Evolutionary conservation across 2,329 filamentous ascomycete species (phyloP).

Genomic region (Stachybotrys chartarum): DNA sequence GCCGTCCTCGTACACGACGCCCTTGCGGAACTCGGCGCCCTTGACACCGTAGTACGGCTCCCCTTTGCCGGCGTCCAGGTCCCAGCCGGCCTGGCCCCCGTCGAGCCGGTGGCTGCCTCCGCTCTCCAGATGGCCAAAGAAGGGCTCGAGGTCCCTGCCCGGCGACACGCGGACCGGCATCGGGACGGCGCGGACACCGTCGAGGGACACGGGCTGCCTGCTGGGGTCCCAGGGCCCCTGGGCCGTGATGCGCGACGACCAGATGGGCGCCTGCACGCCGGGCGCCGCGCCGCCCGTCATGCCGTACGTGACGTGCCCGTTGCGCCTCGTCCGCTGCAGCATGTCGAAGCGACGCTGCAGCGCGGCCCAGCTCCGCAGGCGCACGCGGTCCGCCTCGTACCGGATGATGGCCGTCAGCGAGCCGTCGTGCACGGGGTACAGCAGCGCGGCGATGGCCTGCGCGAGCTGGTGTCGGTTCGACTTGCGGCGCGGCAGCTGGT

Average conservation of each 20-base stretch:
- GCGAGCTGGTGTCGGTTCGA: slow-evolving; percentile 23
- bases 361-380: slow-evolving; percentile 25
- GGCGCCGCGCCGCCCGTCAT: slow-evolving; percentile 21
- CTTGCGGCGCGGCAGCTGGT: slow-evolving; percentile 26
- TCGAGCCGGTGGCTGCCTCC: slow-evolving; percentile 20
- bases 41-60: slow-evolving; percentile 27
- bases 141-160: slow-evolving; percentile 23
- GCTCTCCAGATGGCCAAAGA: slow-evolving; percentile 21
- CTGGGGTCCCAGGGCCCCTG: slow-evolving; percentile 26
- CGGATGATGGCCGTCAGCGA: slow-evolving; percentile 29
- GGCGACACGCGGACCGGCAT: slow-evolving; percentile 25
- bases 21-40: slow-evolving; percentile 27
- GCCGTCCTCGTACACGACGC: slow-evolving; percentile 41
- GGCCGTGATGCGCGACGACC: slow-evolving; percentile 22
- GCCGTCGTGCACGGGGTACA: slow-evolving; percentile 25
- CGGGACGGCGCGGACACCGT: slow-evolving; percentile 22
- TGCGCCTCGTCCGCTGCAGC: slow-evolving; percentile 20
- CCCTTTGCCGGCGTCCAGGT: slow-evolving; percentile 25
- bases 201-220: slow-evolving; percentile 20
- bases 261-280: slow-evolving; percentile 23
- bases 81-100: slow-evolving; percentile 14
- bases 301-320: slow-evolving; percentile 19
- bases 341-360: slow-evolving; percentile 28
- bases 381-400: slow-evolving; percentile 28
- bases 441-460: slow-evolving; percentile 19